A percentile compares a stretch with the other conserved stretches of the same genome.
Evolutionary conservation across 2,329 filamentous ascomycete genomes (phyloP).

Genomic region (Drechslera avenae): DNA sequence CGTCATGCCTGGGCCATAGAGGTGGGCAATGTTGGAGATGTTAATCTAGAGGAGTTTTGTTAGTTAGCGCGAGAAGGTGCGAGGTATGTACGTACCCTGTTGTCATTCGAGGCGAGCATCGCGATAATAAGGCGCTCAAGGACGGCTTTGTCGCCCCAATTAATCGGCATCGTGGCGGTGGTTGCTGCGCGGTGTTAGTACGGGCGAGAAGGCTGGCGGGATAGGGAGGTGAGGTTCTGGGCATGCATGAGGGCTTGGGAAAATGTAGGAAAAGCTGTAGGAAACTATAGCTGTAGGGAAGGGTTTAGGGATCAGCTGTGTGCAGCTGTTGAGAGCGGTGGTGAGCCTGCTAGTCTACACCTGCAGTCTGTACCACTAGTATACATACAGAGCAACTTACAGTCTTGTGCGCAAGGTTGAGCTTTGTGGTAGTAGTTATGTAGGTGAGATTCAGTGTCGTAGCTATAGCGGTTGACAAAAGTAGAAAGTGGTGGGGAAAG

Average conservation of each 20-base stretch:
- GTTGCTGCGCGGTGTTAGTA: not conserved
- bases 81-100: constrained; percentile 35
- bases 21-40: constrained; percentile 49
- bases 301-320: no score
- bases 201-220: not conserved
- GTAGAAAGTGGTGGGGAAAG: not conserved
- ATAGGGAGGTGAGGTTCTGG: not conserved
- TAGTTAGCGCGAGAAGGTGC: not conserved
- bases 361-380: no score
- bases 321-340: no score
- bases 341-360: no score
- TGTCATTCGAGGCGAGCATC: constrained; percentile 43
- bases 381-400: no score
- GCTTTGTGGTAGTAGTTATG: no score
- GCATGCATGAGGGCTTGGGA: not conserved
- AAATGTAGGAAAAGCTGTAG: no score
- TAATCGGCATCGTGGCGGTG: constrained; percentile 36
- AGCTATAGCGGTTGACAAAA: not conserved
- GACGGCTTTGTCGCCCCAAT: constrained; percentile 46
- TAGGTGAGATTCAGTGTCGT: no score
- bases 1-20: constrained; percentile 54
- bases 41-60: constrained; percentile 49
- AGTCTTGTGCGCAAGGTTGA: no score
- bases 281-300: no score
- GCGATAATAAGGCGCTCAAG: constrained; percentile 50